Conservation (phyloP, 371 early-diverging fungal genomes). For the Mucor velutinosus region DNA sequence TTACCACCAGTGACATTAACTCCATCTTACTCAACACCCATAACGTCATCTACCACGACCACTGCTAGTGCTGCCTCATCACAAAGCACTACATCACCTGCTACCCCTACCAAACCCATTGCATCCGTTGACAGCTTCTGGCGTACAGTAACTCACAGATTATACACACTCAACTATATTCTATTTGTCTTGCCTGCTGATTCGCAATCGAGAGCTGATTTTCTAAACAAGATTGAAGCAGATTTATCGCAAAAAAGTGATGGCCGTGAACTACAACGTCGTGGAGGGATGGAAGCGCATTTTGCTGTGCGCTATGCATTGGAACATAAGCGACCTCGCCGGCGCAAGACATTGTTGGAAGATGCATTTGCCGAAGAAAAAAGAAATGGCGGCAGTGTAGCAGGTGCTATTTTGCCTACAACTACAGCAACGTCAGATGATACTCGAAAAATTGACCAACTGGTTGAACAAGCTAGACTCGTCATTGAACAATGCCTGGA, state of each 20-base stretch:
- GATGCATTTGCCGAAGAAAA: slow-evolving; percentile 36
- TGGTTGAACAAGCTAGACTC: slow-evolving; percentile 38
- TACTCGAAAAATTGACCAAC: background rate
- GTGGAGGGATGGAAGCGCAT: slow-evolving; percentile 47
- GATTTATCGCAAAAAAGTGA: slow-evolving; percentile 27
- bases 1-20: slow-evolving; percentile 1
- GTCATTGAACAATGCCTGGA: slow-evolving; percentile 48
- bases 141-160: slow-evolving; percentile 41
- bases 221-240: slow-evolving; percentile 28
- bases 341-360: slow-evolving; percentile 25
- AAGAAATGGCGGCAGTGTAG: slow-evolving; percentile 25
- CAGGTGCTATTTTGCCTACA: slow-evolving; percentile 17
- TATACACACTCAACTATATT: slow-evolving; percentile 50
- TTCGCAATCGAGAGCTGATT: slow-evolving; percentile 29
- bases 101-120: background rate
- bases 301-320: slow-evolving; percentile 49
- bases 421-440: background rate
- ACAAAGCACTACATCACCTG: background rate
- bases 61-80: background rate
- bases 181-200: slow-evolving; percentile 44
- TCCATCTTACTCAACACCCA: slow-evolving; percentile 21
- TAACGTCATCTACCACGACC: background rate
- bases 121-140: slow-evolving; percentile 29
- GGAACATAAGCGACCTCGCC: slow-evolving; percentile 20
- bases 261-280: slow-evolving; percentile 31